phyloP scores from a whole-genome alignment of 2,329 filamentous ascomycete species.

The Penicillium sp. region DNA sequence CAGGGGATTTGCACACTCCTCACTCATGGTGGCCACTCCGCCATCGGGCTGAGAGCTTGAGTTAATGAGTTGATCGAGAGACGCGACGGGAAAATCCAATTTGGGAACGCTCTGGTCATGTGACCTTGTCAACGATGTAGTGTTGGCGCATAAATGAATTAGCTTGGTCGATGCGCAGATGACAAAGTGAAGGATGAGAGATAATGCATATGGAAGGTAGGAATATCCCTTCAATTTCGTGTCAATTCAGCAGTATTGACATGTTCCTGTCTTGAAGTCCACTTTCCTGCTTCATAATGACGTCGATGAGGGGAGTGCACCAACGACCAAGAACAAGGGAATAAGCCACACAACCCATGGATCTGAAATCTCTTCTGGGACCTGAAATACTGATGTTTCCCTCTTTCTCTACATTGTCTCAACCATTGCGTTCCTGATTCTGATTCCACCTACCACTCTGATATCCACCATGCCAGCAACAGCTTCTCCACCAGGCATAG shows the following conservation, averaged over 20 bases:
- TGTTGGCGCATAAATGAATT: neutral
- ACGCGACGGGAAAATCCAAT: constrained; percentile 20
- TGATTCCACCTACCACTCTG: neutral
- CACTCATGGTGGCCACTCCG: constrained; percentile 30
- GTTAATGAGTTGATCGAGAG: neutral
- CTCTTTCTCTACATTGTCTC: neutral
- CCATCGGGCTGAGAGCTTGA: constrained; percentile 3
- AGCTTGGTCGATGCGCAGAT: neutral
- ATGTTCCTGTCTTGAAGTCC: neutral
- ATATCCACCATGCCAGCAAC: neutral
- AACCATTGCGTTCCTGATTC: too few relatives aligned
- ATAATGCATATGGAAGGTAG: neutral
- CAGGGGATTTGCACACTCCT: constrained; percentile 65
- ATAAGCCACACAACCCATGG: neutral
- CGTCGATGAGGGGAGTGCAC: constrained; percentile 3
- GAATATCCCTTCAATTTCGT: neutral
- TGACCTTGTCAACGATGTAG: neutral
- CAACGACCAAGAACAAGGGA: neutral
- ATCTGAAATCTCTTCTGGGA: neutral
- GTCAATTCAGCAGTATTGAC: neutral
- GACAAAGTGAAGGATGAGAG: too few relatives aligned
- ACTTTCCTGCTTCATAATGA: constrained; percentile 1
- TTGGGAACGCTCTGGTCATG: constrained; percentile 19
- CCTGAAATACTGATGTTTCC: neutral
- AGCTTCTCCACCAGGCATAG: neutral